A percentile compares a stretch with the other conserved stretches of the same genome.
phyloP scores from a whole-genome alignment of 805 yeast species.

The Yamadazyma ubonensis region DNA sequence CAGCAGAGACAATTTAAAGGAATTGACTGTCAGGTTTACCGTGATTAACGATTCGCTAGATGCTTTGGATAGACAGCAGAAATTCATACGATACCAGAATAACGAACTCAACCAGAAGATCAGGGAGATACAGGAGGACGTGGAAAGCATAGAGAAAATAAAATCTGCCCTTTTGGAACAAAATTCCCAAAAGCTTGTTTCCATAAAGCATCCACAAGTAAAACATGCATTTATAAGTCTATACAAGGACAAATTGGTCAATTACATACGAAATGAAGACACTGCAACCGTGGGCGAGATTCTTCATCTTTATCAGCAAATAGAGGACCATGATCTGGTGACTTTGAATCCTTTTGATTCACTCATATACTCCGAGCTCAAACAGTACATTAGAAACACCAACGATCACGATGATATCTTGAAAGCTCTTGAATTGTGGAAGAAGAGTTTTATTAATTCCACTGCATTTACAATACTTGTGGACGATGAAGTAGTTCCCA shows the following conservation, averaged over 20 bases:
- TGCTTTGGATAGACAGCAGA: constrained; percentile 14
- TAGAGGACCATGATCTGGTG: constrained; percentile 6
- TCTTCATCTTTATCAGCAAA: constrained; percentile 1
- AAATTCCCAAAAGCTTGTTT: constrained; percentile 2
- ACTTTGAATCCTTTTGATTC: constrained; percentile 21
- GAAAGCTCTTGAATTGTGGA: constrained; percentile 18
- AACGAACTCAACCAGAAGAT: constrained; percentile 8
- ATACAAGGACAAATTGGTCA: constrained; percentile 3
- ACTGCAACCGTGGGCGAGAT: not conserved
- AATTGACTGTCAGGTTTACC: constrained; percentile 17
- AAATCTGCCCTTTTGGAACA: constrained; percentile 1
- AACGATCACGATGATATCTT: constrained; percentile 13
- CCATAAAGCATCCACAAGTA: constrained; percentile 6
- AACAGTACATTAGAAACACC: not conserved
- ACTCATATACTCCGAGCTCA: constrained; percentile 14
- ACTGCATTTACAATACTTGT: constrained; percentile 10
- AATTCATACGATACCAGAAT: constrained; percentile 9
- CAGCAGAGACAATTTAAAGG: constrained; percentile 6
- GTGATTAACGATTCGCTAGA: constrained; percentile 18
- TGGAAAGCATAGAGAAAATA: constrained; percentile 3
- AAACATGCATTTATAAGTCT: constrained; percentile 10
- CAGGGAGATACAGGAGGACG: not conserved
- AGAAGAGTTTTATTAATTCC: constrained; percentile 1
- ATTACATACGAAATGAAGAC: constrained; percentile 1
- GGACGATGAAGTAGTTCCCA: constrained; percentile 21